Conservation (phyloP, 495 filamentous ascomycete genomes). For the Aspergillus bertholletiae region DNA sequence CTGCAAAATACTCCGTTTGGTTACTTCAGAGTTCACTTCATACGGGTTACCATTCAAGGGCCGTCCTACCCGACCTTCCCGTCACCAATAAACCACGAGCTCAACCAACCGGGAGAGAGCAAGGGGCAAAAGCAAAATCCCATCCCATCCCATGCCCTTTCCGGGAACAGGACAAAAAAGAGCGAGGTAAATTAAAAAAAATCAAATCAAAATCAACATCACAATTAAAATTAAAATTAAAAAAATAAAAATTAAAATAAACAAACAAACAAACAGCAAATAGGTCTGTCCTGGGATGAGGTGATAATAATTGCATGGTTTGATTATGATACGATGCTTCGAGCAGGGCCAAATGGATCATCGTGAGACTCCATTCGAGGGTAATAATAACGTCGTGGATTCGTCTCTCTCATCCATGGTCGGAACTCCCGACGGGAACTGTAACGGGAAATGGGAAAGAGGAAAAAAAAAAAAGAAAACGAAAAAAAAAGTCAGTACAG, state of each 20-base stretch:
- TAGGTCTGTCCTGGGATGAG: no score
- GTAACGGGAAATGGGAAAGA: no score
- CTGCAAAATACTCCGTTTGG: constrained; percentile 8
- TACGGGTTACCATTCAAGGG: constrained; percentile 4
- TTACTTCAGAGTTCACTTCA: not conserved
- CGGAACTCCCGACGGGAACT: not conserved
- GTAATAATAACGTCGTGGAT: not conserved
- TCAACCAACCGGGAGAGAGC: constrained; percentile 13
- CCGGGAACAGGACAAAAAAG: constrained; percentile 17
- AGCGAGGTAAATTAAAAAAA: no score
- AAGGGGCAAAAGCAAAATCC: constrained; percentile 13
- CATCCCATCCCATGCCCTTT: constrained; percentile 13
- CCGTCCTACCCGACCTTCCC: constrained; percentile 8
- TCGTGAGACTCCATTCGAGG: not conserved
- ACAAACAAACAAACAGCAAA: not conserved
- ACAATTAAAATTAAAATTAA: no score
- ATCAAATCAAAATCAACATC: no score
- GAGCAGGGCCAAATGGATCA: not conserved
- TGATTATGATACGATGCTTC: not conserved
- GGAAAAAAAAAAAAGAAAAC: no score
- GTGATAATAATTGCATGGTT: not conserved
- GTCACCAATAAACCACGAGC: constrained; percentile 19
- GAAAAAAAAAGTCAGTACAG: no score
- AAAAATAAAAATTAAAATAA: constrained; percentile 12
- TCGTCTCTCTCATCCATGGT: not conserved